A percentile compares a stretch with the other conserved stretches of the same genome.
These are phyloP conservation scores for Neolentinus lepideus DNA, from an alignment of 1,284 basidiomycete genomes.

Conservation along the genomic window DNA sequence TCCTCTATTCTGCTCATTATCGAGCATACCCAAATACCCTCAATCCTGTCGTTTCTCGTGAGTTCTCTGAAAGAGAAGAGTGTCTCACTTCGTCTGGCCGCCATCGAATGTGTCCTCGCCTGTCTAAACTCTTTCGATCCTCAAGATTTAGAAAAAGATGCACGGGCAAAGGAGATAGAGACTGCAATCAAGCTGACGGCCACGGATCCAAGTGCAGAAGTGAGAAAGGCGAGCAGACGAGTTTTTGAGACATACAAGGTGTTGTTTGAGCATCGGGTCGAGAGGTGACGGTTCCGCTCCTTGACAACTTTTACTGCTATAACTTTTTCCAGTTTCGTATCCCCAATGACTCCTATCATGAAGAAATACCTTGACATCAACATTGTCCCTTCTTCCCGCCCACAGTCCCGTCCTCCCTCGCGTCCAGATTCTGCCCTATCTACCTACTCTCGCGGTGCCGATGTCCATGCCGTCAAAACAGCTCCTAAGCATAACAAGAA, in stretches of 20 bases:
- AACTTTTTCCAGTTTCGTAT: constrained; percentile 47
- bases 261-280: constrained; percentile 59
- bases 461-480: constrained; percentile 3
- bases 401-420: constrained; percentile 5
- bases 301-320: constrained; percentile 7
- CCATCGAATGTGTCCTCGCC: constrained; percentile 54
- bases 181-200: constrained; percentile 59
- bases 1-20: constrained; percentile 55
- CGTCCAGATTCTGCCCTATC: constrained; percentile 6
- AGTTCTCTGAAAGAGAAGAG: constrained; percentile 68
- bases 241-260: constrained; percentile 73
- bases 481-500: not conserved
- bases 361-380: constrained; percentile 73
- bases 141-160: constrained; percentile 64
- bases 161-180: constrained; percentile 61
- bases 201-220: constrained; percentile 71
- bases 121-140: constrained; percentile 72
- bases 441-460: not conserved
- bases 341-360: constrained; percentile 68
- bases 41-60: constrained; percentile 56
- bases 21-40: constrained; percentile 62
- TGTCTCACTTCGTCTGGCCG: constrained; percentile 50
- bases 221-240: constrained; percentile 61
- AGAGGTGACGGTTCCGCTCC: constrained; percentile 42
- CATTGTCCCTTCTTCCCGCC: constrained; percentile 13